These are phyloP conservation scores for Bipolaris zeicola DNA, from an alignment of 2,329 filamentous ascomycete species.

Conservation along the genomic window DNA sequence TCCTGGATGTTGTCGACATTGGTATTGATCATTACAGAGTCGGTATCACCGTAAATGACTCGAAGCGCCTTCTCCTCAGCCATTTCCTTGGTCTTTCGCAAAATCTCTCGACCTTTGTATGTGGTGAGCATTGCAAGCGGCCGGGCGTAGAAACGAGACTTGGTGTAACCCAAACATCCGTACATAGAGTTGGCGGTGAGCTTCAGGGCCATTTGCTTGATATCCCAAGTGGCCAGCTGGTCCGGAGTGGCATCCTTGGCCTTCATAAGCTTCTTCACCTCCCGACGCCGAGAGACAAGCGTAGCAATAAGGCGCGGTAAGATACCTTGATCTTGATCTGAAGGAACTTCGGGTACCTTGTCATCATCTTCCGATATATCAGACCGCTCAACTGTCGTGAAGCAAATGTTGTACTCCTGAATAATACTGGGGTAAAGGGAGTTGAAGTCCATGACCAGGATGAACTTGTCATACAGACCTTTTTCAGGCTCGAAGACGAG, in stretches of 20 bases:
- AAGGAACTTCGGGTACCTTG: conserved; percentile 83
- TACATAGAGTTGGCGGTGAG: conserved; percentile 99
- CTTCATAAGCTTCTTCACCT: conserved; percentile 98
- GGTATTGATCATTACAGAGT: conserved; percentile 99
- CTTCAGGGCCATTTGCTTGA: conserved; percentile 95
- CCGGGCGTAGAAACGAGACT: conserved; percentile 95
- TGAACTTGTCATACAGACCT: conserved; percentile 96
- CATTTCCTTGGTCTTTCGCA: conserved; percentile 92
- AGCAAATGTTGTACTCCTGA: conserved; percentile 99
- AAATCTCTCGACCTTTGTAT: conserved; percentile 95
- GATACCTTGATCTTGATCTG: conserved; percentile 78
- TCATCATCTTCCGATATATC: conserved; percentile 79
- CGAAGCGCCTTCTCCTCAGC: conserved; percentile 89
- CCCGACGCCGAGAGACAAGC: conserved; percentile 82
- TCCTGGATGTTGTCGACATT: conserved; percentile 93
- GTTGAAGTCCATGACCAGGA: conserved; percentile 99
- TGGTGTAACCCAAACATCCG: conserved; percentile 94
- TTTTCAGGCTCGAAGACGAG: conserved; percentile 98
- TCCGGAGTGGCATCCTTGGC: conserved; percentile 84
- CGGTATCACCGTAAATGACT: conserved; percentile 98
- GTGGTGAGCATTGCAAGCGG: conserved; percentile 95
- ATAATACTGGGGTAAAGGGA: conserved; percentile 98
- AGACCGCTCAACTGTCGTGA: conserved; percentile 89
- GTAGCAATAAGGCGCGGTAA: conserved; percentile 90
- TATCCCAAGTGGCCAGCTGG: conserved; percentile 93